Conservation (phyloP, 768 basidiomycete genomes). For the Russula sp. region DNA sequence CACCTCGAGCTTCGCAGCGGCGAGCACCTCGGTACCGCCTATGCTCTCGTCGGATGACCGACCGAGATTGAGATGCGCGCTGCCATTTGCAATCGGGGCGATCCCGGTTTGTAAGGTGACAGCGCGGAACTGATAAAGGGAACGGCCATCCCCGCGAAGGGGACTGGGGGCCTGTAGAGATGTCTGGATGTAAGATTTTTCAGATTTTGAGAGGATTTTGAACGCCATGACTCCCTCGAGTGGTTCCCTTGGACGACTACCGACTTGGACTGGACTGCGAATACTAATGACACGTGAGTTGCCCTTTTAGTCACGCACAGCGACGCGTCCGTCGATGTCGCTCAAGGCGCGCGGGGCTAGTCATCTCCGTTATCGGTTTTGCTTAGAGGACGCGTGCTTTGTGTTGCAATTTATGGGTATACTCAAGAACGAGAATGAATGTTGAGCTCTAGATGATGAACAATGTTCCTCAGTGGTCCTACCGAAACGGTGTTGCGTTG, state of each 20-base stretch:
- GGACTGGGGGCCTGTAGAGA: constrained; percentile 56
- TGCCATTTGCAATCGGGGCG: constrained; percentile 79
- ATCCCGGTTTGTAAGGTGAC: constrained; percentile 73
- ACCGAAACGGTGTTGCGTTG: not conserved
- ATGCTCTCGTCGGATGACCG: constrained; percentile 46
- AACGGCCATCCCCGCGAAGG: constrained; percentile 72
- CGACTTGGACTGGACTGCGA: too few species aligned
- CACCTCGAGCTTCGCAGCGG: constrained; percentile 76
- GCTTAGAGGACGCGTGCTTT: not conserved
- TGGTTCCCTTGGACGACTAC: too few species aligned
- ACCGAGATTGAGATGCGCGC: constrained; percentile 71
- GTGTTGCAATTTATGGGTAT: not conserved
- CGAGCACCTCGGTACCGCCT: constrained; percentile 72
- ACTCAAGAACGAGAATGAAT: not conserved
- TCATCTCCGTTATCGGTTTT: not conserved
- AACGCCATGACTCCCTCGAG: constrained; percentile 26
- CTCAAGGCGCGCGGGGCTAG: not conserved
- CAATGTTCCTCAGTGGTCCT: not conserved
- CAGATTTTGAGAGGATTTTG: constrained; percentile 59
- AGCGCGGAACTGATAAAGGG: constrained; percentile 57
- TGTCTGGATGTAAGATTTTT: constrained; percentile 67
- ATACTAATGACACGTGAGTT: constrained; percentile 5
- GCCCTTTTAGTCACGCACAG: not conserved
- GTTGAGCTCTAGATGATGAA: not conserved
- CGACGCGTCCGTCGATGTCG: not conserved